Base-by-base conservation (phyloP, 192 early-diverging fungal genomes). In the Coemansia sp. region DNA sequence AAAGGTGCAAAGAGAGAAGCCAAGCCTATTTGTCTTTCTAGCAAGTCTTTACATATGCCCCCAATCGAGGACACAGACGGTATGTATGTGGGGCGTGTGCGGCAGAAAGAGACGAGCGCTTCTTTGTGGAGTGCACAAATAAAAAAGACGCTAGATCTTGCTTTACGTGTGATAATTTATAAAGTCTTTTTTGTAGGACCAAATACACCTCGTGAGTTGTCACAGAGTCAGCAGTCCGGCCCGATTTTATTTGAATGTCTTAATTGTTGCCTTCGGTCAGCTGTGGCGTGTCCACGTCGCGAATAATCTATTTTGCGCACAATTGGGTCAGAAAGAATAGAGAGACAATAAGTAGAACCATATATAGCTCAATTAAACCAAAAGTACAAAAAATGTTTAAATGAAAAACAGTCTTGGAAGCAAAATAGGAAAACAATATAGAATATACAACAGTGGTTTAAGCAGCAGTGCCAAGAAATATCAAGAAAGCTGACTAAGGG, bases 21-120 rank as follows among this genome's bases (percentile, higher is more conserved):
- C 51, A 54, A 33, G 36, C 36, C 36, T 42, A 33, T 45, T 60
- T n/a, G 58, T 60, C 58, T 60, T 60, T 60, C 58, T 57, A 30
- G 56, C 50, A 25, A 51, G 17, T 7, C 50, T 57, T 31, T 57
- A 31, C 18, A 60, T 60, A 36, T 38, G 36, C 11, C 38, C 58
- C 14, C 33, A 31, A 17, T 34, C 31, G 30, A 31, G 11, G 30
- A 31, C 32, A 18, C 56, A 31, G 29, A 3, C 56, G 28, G n/a
- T 57, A 57, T 57, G 32, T 16, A 31, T 33, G 56, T 31, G 31
- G 32, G 16, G 56, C 8, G 56, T 31, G 1, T 25, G 56, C 32
- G 12, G 32, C 56, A 57, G 56, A 57, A 57, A 57, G 56, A 57
- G 32, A 31, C 16, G 31, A 56, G 31, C 16, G 32, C 30, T 31